A percentile compares a stretch with the other conserved stretches of the same genome.
Conservation (phyloP, 139 green algal genomes). For the Tetradesmus lagerheimii region DNA sequence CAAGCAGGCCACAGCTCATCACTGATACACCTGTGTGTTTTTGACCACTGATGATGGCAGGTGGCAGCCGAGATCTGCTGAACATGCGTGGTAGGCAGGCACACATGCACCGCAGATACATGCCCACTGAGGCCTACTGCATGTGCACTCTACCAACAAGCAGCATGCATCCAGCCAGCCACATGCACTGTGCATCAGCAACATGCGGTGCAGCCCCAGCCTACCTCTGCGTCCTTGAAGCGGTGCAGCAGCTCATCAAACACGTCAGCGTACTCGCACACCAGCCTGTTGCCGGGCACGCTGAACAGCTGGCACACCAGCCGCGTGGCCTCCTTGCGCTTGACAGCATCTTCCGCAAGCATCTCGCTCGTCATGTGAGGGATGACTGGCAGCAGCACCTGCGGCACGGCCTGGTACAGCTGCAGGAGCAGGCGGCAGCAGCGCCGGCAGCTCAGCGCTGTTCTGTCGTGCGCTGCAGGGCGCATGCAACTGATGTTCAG, state of each 20-base stretch:
- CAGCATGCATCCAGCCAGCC: too few relatives aligned
- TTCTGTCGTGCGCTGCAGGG: too few relatives aligned
- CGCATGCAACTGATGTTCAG: too few relatives aligned
- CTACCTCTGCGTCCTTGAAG: conserved; percentile 33
- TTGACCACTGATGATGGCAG: too few relatives aligned
- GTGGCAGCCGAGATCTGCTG: too few relatives aligned
- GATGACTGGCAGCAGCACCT: conserved; percentile 81
- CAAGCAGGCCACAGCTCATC: not conserved
- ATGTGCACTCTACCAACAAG: not conserved
- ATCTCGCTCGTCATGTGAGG: conserved; percentile 74
- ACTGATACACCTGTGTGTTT: not conserved
- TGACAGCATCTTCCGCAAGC: conserved; percentile 17
- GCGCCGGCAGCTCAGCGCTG: too few relatives aligned
- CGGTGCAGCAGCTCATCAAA: conserved; percentile 28
- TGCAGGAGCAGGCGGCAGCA: conserved; percentile 43
- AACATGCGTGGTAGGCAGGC: not conserved
- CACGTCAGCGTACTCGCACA: conserved; percentile 33
- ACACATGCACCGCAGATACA: not conserved
- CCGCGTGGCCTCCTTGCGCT: conserved; percentile 20
- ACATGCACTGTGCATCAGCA: too few relatives aligned
- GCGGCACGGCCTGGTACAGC: conserved; percentile 70
- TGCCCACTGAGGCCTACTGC: not conserved
- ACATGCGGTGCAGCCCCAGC: too few relatives aligned
- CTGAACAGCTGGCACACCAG: conserved; percentile 46
- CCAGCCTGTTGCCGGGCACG: conserved; percentile 36